Evolutionary conservation across 2,329 filamentous ascomycete genomes (phyloP).

Genomic region (Fusarium heterosporum): DNA sequence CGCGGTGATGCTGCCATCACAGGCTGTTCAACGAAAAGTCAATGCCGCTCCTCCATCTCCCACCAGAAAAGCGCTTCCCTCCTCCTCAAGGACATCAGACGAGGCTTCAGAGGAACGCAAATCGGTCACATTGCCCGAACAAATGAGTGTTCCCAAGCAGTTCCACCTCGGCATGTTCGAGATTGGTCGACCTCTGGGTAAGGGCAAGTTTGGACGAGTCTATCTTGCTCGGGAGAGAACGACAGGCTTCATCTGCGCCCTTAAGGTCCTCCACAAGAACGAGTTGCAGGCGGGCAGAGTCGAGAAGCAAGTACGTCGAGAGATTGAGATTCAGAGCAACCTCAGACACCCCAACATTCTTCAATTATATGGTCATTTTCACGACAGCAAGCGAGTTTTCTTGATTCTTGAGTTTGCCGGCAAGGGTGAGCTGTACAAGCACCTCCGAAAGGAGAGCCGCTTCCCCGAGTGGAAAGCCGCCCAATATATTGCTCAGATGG

Average conservation of each 20-base stretch:
- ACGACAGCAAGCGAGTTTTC: constrained; percentile 88
- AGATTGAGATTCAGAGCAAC: constrained; percentile 91
- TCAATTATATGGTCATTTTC: constrained; percentile 86
- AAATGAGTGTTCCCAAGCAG: constrained; percentile 68
- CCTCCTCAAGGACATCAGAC: constrained; percentile 57
- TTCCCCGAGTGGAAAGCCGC: constrained; percentile 89
- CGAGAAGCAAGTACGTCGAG: constrained; percentile 86
- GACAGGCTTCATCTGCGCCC: constrained; percentile 83
- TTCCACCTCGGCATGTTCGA: constrained; percentile 96
- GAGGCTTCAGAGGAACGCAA: constrained; percentile 65
- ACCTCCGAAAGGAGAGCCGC: constrained; percentile 78
- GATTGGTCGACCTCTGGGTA: constrained; percentile 86
- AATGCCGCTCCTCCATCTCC: constrained; percentile 61
- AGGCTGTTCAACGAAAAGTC: constrained; percentile 69
- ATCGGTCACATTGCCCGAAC: constrained; percentile 65
- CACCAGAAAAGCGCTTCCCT: constrained; percentile 61
- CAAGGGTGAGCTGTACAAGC: constrained; percentile 89
- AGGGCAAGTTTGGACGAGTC: constrained; percentile 88
- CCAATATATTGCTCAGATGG: constrained; percentile 90
- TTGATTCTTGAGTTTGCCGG: constrained; percentile 88
- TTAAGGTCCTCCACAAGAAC: constrained; percentile 87
- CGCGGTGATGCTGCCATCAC: constrained; percentile 75
- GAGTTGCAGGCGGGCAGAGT: constrained; percentile 80
- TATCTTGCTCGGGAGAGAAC: constrained; percentile 84
- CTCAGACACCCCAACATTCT: constrained; percentile 87